Conservation (phyloP, 2,329 filamentous ascomycete genomes). For the Aphanoascus verrucosus region DNA sequence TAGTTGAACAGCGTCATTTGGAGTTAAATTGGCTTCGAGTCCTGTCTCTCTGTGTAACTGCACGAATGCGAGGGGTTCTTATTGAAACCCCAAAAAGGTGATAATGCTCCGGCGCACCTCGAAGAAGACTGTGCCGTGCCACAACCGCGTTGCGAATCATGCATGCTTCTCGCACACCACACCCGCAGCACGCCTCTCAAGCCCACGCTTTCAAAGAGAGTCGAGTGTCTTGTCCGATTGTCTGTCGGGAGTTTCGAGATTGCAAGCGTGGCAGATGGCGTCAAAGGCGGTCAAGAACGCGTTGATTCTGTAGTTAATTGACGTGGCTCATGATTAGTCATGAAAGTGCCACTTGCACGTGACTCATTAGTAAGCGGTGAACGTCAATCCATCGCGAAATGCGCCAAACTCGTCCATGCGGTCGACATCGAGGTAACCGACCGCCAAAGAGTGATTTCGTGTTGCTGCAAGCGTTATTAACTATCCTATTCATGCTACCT, state of each 20-base stretch:
- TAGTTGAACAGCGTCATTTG: not conserved
- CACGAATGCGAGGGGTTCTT: not conserved
- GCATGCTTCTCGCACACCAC: no score
- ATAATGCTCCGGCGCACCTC: not conserved
- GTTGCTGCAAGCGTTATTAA: constrained; percentile 28
- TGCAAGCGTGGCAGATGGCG: no score
- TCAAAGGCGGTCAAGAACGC: no score
- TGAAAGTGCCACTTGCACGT: no score
- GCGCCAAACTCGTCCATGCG: not conserved
- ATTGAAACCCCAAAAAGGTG: not conserved
- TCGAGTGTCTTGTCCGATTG: no score
- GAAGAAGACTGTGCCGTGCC: not conserved
- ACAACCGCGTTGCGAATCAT: not conserved
- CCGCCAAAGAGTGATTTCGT: not conserved
- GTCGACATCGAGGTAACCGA: not conserved
- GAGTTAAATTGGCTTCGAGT: not conserved
- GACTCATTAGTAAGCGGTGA: no score
- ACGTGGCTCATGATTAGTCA: not conserved
- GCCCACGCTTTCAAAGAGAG: no score
- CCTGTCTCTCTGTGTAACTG: no score
- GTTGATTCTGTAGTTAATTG: not conserved
- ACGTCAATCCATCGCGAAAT: not conserved
- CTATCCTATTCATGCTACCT: constrained; percentile 22
- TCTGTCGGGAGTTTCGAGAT: no score
- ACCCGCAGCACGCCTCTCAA: no score